Evolutionary conservation across 352 stramenopile species (phyloP).

Genomic region (Globisporangium radiosum): DNA sequence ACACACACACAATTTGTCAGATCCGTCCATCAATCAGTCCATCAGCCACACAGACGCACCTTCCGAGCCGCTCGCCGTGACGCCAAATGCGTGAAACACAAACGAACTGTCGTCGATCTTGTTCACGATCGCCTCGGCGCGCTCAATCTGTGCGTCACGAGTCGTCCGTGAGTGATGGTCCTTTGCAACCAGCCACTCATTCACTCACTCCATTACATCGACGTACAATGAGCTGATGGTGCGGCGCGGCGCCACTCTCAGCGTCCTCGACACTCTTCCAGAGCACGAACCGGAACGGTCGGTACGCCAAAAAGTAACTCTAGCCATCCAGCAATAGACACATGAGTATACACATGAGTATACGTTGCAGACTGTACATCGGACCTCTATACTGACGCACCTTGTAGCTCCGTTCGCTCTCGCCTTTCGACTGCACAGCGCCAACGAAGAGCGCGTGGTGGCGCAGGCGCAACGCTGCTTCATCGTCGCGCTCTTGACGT

Average conservation of each 20-base stretch:
- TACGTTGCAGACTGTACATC: too few relatives aligned
- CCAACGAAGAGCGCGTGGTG: slow-evolving; percentile 72
- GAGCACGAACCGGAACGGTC: slow-evolving; percentile 66
- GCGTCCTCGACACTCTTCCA: slow-evolving; percentile 79
- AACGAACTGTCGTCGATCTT: slow-evolving; percentile 57
- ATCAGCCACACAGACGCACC: slow-evolving; percentile 12
- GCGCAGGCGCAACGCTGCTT: slow-evolving; percentile 38
- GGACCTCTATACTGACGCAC: slow-evolving; percentile 15
- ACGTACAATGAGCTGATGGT: slow-evolving; percentile 60
- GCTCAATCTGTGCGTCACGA: slow-evolving; percentile 47
- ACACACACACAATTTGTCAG: neutral
- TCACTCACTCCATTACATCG: slow-evolving; percentile 1
- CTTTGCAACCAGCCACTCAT: too few relatives aligned
- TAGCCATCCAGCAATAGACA: slow-evolving; percentile 14
- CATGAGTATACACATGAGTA: neutral
- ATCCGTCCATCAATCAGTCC: neutral
- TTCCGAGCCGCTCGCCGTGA: slow-evolving; percentile 37
- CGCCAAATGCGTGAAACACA: slow-evolving; percentile 55
- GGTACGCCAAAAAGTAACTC: slow-evolving; percentile 56
- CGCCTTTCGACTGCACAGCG: slow-evolving; percentile 47
- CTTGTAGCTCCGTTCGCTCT: slow-evolving; percentile 64
- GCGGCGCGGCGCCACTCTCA: slow-evolving; percentile 38
- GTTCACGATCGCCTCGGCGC: slow-evolving; percentile 46
- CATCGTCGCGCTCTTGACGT: slow-evolving; percentile 42
- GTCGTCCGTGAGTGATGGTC: neutral